phyloP scores from a whole-genome alignment of 331 rosid genomes.

The Malus hybrid region DNA sequence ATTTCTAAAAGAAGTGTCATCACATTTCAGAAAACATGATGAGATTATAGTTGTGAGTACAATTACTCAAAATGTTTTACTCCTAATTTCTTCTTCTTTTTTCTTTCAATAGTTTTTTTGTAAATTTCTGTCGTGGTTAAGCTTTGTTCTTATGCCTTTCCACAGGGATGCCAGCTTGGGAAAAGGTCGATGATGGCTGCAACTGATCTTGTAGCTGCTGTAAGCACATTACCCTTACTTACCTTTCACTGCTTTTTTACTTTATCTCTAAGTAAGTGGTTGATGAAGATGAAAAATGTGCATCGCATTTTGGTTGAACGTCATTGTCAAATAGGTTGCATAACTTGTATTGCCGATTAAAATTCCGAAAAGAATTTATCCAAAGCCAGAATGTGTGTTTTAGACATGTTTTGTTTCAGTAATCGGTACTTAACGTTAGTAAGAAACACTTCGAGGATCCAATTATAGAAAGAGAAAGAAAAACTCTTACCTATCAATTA shows the following conservation, averaged over 20 bases:
- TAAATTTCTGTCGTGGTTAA: background rate
- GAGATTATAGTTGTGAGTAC: slow-evolving; percentile 79
- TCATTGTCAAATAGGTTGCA: background rate
- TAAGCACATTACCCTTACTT: slow-evolving; percentile 23
- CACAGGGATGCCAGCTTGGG: slow-evolving; percentile 67
- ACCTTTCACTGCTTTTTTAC: background rate
- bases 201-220: slow-evolving; percentile 65
- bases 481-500: too few species aligned
- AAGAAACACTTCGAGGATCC: background rate
- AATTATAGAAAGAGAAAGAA: too few species aligned
- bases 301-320: slow-evolving; percentile 21
- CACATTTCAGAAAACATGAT: slow-evolving; percentile 56
- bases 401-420: background rate
- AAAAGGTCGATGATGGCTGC: slow-evolving; percentile 86
- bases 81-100: background rate
- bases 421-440: too few species aligned
- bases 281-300: slow-evolving; percentile 13
- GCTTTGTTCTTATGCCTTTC: background rate
- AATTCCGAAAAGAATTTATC: background rate
- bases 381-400: background rate
- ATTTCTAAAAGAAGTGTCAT: slow-evolving; percentile 45
- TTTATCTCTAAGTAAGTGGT: slow-evolving; percentile 12
- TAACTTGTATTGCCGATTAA: background rate
- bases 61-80: background rate
- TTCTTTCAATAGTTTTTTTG: background rate